Evolutionary conservation across 2,329 filamentous ascomycete genomes (phyloP), one percentile per base, ranked within the genome.

Genomic region (Fusarium papillatum): DNA sequence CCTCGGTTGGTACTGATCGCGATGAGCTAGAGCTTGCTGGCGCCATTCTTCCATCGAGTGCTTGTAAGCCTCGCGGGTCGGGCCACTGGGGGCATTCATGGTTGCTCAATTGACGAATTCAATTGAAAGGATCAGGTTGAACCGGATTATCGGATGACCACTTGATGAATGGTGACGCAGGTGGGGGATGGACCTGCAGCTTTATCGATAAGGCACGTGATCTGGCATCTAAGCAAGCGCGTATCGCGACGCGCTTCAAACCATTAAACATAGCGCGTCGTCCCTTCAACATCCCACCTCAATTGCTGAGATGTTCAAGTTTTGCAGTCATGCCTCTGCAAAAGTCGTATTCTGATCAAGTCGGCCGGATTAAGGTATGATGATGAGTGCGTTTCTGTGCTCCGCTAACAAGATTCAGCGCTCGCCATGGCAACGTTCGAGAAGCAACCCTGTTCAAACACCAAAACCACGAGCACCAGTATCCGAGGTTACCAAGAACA

Each of bases 401-500:
- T 29, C 46, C 10, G 46, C 71, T 69, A 70, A 71, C 36, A 62
- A 48, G 69, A 66, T 86, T 81, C 82, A 85, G 46, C 83, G 84
- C 69, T 82, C 83, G 62, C 85, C 86, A 79, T 91, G 90, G 90
- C 87, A 88, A 78, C 86, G 90, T 78, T 87, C 88, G 36, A 88
- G 87, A 76, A 90, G 88, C 79, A 86, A 90, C 79, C 86, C 89
- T 7, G 80, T 84, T 57, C 83, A 84, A 68, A 81, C 81, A 24
- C 83, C 82, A 43, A 83, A 79, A 39, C 64, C 84, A 14, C 84
- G 82, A 43, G 81, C 86, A 38, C 87, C 88, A 22, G 85, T 91
- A 16, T 93, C 91, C 46, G 86, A 90, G 38, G 86, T 85, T 11
- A 92, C 91, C 14, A 93, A 90, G 79, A 90, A 85, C 73, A 93